Evolutionary conservation across 805 yeast genomes (phyloP).

Genomic region (Metschnikowia baotianmanensis): DNA sequence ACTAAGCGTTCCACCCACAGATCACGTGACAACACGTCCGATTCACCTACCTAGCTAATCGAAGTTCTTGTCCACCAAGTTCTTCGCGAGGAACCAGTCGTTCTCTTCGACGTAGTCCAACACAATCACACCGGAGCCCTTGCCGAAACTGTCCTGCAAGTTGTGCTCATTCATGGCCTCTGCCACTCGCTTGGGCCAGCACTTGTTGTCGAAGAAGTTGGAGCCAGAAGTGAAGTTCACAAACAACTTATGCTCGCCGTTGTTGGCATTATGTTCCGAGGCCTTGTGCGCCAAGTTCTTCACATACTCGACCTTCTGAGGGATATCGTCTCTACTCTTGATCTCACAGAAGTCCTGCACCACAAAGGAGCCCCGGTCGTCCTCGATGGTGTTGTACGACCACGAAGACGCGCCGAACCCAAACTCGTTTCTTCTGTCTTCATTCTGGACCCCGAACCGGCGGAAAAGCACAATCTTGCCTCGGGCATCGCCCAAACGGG

Average conservation of each 20-base stretch:
- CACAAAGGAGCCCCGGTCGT: constrained; percentile 57
- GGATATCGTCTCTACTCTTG: constrained; percentile 47
- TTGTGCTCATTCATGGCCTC: constrained; percentile 44
- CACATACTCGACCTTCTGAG: constrained; percentile 55
- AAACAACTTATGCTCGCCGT: constrained; percentile 52
- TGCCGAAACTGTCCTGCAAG: constrained; percentile 47
- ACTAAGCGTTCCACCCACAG: too few relatives aligned
- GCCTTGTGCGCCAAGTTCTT: constrained; percentile 56
- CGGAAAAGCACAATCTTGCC: constrained; percentile 68
- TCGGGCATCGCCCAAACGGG: constrained; percentile 58
- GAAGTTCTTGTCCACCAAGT: constrained; percentile 52
- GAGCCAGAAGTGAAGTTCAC: constrained; percentile 74
- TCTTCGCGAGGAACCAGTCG: constrained; percentile 55
- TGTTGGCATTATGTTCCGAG: constrained; percentile 41
- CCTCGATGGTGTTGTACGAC: constrained; percentile 63
- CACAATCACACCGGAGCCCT: constrained; percentile 62
- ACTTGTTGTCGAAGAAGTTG: constrained; percentile 63
- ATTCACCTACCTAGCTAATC: too few relatives aligned
- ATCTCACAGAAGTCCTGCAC: constrained; percentile 79
- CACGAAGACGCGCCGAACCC: constrained; percentile 71
- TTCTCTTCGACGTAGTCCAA: constrained; percentile 64
- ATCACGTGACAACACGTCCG: too few relatives aligned
- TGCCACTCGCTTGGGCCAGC: constrained; percentile 75
- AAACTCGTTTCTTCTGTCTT: constrained; percentile 39
- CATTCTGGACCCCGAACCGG: constrained; percentile 62